A percentile compares a stretch with the other conserved stretches of the same genome.
phyloP scores from a whole-genome alignment of 2,329 filamentous ascomycete genomes.

The Aspergillus viridinutans region DNA sequence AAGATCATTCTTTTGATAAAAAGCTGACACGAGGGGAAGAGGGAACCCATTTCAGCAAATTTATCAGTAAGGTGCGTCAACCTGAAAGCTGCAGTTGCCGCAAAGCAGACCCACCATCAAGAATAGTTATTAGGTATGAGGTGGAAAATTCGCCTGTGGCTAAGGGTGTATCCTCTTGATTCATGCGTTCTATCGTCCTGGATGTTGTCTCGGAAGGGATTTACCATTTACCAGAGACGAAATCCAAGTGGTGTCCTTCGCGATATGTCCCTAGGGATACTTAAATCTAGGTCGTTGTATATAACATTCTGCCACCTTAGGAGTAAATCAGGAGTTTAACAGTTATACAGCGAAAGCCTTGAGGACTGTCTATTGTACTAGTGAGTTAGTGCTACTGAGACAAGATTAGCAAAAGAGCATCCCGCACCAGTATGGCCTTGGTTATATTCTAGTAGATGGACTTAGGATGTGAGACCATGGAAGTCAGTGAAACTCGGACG shows the following conservation, averaged over 20 bases:
- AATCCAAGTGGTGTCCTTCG: too few species aligned
- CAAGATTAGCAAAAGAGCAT: neutral
- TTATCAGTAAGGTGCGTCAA: neutral
- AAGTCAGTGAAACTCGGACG: conserved; percentile 12
- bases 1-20: neutral
- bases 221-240: too few species aligned
- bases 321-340: neutral
- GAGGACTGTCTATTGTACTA: neutral
- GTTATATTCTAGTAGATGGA: neutral
- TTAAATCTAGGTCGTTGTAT: neutral
- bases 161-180: too few species aligned
- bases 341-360: neutral
- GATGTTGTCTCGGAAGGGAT: too few species aligned
- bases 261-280: too few species aligned
- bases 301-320: too few species aligned
- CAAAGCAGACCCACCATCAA: too few species aligned
- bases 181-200: too few species aligned
- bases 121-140: too few species aligned
- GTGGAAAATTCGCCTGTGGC: too few species aligned
- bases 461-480: conserved; percentile 4
- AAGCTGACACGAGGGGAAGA: neutral
- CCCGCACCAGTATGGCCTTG: neutral
- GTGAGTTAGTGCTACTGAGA: too few species aligned
- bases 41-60: neutral
- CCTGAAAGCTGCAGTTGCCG: too few species aligned